Base-by-base conservation (phyloP, 345 rosid genomes). In the Citrus reticulata region DNA sequence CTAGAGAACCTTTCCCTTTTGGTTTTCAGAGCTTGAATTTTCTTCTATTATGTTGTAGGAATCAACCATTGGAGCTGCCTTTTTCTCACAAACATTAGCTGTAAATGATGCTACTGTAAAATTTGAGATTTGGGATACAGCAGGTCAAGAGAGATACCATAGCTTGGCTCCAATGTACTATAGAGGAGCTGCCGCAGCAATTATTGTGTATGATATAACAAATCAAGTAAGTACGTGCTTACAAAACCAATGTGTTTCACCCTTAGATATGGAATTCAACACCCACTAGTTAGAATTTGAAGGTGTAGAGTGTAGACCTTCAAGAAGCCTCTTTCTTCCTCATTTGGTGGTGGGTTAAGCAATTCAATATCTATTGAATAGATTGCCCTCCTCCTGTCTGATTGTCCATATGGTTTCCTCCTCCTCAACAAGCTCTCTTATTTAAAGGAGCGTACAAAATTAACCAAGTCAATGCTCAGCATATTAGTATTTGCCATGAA, bases 71-170 rank as follows among this genome's bases (percentile, higher is more conserved):
- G 98, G 99, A 37, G 99, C 99, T 57, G 99, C 98, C 22, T 94
- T 96, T 76, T 96, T 96, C 85, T 93, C 98, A 34, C 99, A 96
- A 84, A 92, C 98, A 32, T 71, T 96, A 86, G 95, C 95, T n/a
- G 98, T 91, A 49, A 93, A 93, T 79, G 98, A 94, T 77, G 95
- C 95, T 0, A 94, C 97, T 27, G 95, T 96, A 2, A 96, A 96
- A 81, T 96, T 96, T 87, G 99, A 96, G 89, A 96, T 96, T 19
- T 96, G 99, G 99, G 99, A 96, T 84, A 96, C 99, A 46, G 99
- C 99, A 0, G 99, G 99, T 40, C 99, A 96, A 78, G 97, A 96
- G 89, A 87, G 98, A 40, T 96, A 96, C 77, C 99, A 94, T 80
- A 96, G 99, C 81, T 86, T 96, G 84, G 99, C 99, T 67, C 99